These are phyloP conservation scores for Bruguiera parviflora DNA, from an alignment of 345 rosid genomes.

Conservation along the genomic window DNA sequence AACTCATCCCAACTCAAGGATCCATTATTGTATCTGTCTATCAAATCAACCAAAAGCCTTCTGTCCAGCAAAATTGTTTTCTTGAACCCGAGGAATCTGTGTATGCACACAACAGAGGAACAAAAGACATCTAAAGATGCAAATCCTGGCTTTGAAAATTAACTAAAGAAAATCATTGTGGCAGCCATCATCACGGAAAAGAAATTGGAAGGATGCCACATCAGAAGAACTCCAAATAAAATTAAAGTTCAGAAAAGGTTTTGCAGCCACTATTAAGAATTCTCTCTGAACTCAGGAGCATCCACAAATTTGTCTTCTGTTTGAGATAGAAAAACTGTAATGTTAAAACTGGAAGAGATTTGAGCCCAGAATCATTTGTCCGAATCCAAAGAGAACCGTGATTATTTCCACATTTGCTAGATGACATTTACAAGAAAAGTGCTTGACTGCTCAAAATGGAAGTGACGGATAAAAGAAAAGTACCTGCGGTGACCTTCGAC, in stretches of 20 bases:
- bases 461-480: background rate
- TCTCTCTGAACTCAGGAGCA: slow-evolving; percentile 3
- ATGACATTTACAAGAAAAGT: background rate
- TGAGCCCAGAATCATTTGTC: slow-evolving; percentile 19
- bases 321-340: background rate
- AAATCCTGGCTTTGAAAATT: background rate
- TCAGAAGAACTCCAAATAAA: background rate
- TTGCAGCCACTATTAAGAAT: slow-evolving; percentile 14
- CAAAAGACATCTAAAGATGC: background rate
- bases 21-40: slow-evolving; percentile 65
- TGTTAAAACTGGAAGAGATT: slow-evolving; percentile 8
- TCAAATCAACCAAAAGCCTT: slow-evolving; percentile 69
- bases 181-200: background rate
- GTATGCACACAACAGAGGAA: background rate
- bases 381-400: slow-evolving; percentile 10
- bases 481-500: slow-evolving; percentile 99
- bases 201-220: background rate
- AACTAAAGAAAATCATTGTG: background rate
- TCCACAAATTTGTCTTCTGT: slow-evolving; percentile 13
- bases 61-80: slow-evolving; percentile 76
- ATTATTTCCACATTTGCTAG: background rate
- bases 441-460: background rate
- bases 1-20: slow-evolving; percentile 76
- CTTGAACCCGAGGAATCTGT: slow-evolving; percentile 86
- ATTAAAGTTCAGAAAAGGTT: background rate